Evolutionary conservation across 1,284 basidiomycete species (phyloP), one percentile per base, ranked within the genome.

Genomic region (Leccinum subspadiceum): DNA sequence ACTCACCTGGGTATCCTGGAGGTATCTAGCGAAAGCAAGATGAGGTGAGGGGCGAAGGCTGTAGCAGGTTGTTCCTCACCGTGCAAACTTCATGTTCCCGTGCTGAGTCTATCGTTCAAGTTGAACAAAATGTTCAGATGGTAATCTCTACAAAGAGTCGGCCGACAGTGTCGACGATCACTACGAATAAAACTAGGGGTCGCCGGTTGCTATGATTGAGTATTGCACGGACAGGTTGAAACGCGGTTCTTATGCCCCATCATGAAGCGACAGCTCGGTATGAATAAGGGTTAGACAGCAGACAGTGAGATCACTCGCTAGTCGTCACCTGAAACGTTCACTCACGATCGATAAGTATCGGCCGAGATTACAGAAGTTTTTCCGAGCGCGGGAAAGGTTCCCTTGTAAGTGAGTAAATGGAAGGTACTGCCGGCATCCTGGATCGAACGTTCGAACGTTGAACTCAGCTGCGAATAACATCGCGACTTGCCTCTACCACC

Each of bases 1-100:
- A 67, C 75, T 24, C 64, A 85, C 89, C 79, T 90, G 89, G 2
- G 86, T 87, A 66, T 90, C 86, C 63, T 86, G 78, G 3, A 91
- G 76, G 70, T 90, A 90, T 69, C 89, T 81, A 52, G 12, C 5
- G 17, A 3, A n/a, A n/a, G 37, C 20, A 57, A 13, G 35, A 24
- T 2, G 8, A 26, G 12, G 49, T 54, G 22, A 53, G 22, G 8
- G n/a, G 48, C 17, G 7, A 53, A n/a, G 8, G 29, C 58, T 31
- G 46, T 35, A 55, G 9, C 7, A 22, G 35, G 56, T 7, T 29
- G 20, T 12, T 10, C 66, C 76, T 65, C 60, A 84, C 83, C 79
- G 76, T 60, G 80, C 82, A 74, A 85, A 84, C 68, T 84, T 85
- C 83, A 84, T 85, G 53, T 49, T 56, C 55, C 9, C 39, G 7